Percentiles rank a stretch among this genome's conserved stretches.
Conservation (phyloP, 108 stramenopile genomes). For the Nannochloropsis oceanica region DNA sequence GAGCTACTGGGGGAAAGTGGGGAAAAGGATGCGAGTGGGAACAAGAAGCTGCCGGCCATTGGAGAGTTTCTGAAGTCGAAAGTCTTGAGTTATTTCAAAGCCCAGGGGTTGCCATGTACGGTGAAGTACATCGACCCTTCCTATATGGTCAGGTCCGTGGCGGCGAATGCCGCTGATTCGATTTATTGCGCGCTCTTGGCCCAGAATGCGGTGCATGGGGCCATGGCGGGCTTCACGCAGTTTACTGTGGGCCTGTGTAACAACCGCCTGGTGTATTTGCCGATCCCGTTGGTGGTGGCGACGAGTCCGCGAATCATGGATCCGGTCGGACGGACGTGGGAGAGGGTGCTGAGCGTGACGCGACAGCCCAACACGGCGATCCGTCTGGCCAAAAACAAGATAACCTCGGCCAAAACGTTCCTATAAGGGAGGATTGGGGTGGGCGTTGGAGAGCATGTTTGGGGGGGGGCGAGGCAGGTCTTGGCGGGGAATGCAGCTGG, state of each 20-base stretch:
- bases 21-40: slow-evolving; percentile 84
- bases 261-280: slow-evolving; percentile 70
- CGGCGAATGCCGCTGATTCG: slow-evolving; percentile 82
- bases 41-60: slow-evolving; percentile 77
- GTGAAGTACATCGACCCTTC: slow-evolving; percentile 92
- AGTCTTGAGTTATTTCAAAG: slow-evolving; percentile 54
- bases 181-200: slow-evolving; percentile 90
- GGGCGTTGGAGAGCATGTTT: too few relatives aligned
- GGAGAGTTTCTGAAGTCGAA: slow-evolving; percentile 73
- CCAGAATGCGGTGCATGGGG: slow-evolving; percentile 94
- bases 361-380: slow-evolving; percentile 70
- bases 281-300: slow-evolving; percentile 77
- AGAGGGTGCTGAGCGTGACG: slow-evolving; percentile 76
- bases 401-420: background rate
- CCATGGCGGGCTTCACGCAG: slow-evolving; percentile 95
- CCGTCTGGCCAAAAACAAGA: slow-evolving; percentile 13
- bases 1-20: slow-evolving; percentile 68
- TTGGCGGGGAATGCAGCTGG: too few relatives aligned
- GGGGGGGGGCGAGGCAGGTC: too few relatives aligned
- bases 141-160: slow-evolving; percentile 89
- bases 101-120: slow-evolving; percentile 41
- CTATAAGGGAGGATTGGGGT: background rate
- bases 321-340: slow-evolving; percentile 83
- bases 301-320: slow-evolving; percentile 83
- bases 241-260: slow-evolving; percentile 86